Evolutionary conservation across 441 rosid species (phyloP).

Genomic region (Corymbia calophylla): DNA sequence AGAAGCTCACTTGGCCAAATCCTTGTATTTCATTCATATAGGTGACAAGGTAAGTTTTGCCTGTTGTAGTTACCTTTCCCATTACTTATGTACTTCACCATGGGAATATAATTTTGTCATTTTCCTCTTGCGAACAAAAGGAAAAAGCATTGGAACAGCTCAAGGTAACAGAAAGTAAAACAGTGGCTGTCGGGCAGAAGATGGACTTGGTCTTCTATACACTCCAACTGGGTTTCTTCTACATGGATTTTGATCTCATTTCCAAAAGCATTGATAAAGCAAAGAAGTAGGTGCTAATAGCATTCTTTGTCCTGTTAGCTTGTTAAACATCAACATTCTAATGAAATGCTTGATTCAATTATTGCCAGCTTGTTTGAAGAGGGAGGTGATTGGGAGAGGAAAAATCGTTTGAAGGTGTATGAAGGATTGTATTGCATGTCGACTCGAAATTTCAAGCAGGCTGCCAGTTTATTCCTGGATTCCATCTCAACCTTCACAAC

Average conservation of each 20-base stretch:
- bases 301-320: neutral
- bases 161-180: constrained; percentile 89
- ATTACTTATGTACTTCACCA: neutral
- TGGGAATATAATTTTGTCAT: neutral
- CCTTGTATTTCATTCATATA: constrained; percentile 75
- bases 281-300: constrained; percentile 29
- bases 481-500: constrained; percentile 99
- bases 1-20: constrained; percentile 98
- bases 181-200: constrained; percentile 97
- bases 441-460: constrained; percentile 86
- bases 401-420: constrained; percentile 94
- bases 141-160: constrained; percentile 95
- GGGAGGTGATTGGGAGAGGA: constrained; percentile 99
- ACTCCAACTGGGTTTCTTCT: constrained; percentile 84
- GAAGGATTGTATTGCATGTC: constrained; percentile 98
- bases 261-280: constrained; percentile 98
- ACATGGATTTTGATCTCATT: constrained; percentile 94
- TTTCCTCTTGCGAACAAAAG: constrained; percentile 21
- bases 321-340: neutral
- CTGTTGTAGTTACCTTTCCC: neutral
- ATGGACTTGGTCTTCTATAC: constrained; percentile 98
- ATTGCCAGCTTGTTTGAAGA: constrained; percentile 88
- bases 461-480: constrained; percentile 82
- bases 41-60: constrained; percentile 72
- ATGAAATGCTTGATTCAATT: neutral